Evolutionary conservation across 2,329 filamentous ascomycete species (phyloP), one percentile per base, ranked within the genome.

Genomic region (Fusarium agapanthi): DNA sequence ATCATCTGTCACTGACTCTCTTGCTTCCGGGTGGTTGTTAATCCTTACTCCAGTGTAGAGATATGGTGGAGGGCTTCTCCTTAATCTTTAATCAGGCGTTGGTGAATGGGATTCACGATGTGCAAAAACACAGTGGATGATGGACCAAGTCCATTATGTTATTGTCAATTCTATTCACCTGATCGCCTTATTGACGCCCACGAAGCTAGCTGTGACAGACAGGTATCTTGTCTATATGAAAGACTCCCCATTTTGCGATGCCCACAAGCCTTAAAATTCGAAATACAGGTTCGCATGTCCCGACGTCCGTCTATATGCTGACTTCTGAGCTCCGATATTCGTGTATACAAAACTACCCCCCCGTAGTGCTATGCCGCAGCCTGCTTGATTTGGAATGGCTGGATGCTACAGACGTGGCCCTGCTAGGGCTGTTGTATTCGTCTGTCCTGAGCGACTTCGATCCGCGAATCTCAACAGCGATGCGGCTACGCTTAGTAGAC

Each of bases 361-460:
- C 70, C 18, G 30, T 44, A 35, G 24, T 55, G 15, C 51, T 71
- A 40, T 66, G 53, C 38, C 62, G 65, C 35, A 74, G 30, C 7
- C 71, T 70, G 57, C 73, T 78, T 22, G 51, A 57, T 37, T 57
- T 69, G 24, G 50, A 18, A 30, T 28, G 57, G 35, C 63, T 22
- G 14, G 50, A 53, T 18, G 68, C 26, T 14, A 32, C 61, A 18
- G 53, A 44, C 40, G 43, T 62, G 26, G 48, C 44, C 34, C 56
- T 50, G 20, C 60, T 57, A 10, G 60, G 60, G 22, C 57, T 65
- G 14, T 48, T 40, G 10, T 54, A 41, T 32, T 50, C 51, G 7
- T 43, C 40, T 5, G 45, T 59, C 38, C 56, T 62, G 13, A 57
- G 44, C n/a, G 54, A 58, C 20, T 73, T 73, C 34, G 63, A 65